A percentile compares a stretch with the other conserved stretches of the same genome.
These are phyloP conservation scores for Diophrys sp. DNA, from an alignment of 73 alveolate genomes.

Conservation along the genomic window DNA sequence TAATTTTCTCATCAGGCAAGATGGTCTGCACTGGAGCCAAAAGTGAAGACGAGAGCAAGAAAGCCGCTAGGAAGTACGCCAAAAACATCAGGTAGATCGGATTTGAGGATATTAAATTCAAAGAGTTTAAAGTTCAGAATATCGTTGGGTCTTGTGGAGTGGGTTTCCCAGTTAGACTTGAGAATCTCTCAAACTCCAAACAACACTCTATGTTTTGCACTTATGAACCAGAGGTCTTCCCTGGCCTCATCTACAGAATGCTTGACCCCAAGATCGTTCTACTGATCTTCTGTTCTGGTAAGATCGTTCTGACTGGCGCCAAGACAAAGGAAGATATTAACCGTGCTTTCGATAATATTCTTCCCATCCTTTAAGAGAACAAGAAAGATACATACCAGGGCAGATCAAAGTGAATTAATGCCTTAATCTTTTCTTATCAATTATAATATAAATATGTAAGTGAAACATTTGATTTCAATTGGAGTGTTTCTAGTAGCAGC, in stretches of 20 bases:
- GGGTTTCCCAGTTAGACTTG: conserved; percentile 84
- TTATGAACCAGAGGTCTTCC: conserved; percentile 97
- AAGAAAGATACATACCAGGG: conserved; percentile 43
- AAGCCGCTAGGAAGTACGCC: conserved; percentile 95
- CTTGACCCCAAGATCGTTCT: conserved; percentile 85
- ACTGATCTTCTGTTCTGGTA: conserved; percentile 94
- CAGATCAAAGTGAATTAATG: too few relatives aligned
- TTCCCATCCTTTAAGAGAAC: conserved; percentile 75
- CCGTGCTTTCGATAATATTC: conserved; percentile 77
- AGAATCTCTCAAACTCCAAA: conserved; percentile 51
- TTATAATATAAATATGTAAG: too few relatives aligned
- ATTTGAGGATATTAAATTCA: conserved; percentile 74
- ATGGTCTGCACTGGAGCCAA: conserved; percentile 99
- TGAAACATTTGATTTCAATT: too few relatives aligned
- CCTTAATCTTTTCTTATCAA: too few relatives aligned
- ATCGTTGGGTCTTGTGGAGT: conserved; percentile 90
- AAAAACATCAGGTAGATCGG: conserved; percentile 87
- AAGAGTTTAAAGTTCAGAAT: conserved; percentile 88
- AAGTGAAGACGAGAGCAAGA: conserved; percentile 84
- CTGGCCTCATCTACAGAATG: conserved; percentile 94
- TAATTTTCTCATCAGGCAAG: conserved; percentile 94
- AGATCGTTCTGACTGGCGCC: conserved; percentile 97
- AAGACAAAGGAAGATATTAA: conserved; percentile 81
- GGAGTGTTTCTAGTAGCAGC: too few relatives aligned
- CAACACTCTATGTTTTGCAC: conserved; percentile 59